Conservation (phyloP, 2,329 filamentous ascomycete genomes). For the Claviceps cyperi region DNA sequence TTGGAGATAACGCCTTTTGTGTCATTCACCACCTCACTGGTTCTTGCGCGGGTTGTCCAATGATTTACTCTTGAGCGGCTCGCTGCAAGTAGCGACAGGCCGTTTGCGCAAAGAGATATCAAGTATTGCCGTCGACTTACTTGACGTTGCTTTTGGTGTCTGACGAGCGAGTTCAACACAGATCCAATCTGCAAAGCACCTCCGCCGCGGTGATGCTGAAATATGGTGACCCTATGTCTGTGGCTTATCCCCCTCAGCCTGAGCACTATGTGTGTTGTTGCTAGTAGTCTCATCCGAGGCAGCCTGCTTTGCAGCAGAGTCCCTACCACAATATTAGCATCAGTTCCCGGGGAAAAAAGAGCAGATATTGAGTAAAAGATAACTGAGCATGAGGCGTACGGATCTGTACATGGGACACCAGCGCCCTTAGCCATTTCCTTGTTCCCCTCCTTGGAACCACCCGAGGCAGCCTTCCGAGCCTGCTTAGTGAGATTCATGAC, state of each 20-base stretch:
- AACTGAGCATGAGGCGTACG: slow-evolving; percentile 21
- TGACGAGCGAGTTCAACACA: too few species aligned
- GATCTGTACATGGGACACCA: slow-evolving; percentile 36
- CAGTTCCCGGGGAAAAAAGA: not conserved
- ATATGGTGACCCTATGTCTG: slow-evolving; percentile 16
- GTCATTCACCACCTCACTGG: too few species aligned
- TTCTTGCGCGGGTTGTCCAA: too few species aligned
- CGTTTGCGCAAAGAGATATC: too few species aligned
- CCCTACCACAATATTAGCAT: slow-evolving; percentile 14
- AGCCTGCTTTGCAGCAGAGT: slow-evolving; percentile 32
- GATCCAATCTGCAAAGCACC: too few species aligned
- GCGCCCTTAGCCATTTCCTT: slow-evolving; percentile 51
- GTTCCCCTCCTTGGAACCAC: slow-evolving; percentile 53
- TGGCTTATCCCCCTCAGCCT: slow-evolving; percentile 27
- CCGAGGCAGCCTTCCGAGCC: slow-evolving; percentile 39
- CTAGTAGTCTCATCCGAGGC: slow-evolving; percentile 27
- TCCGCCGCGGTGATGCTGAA: too few species aligned
- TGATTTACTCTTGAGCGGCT: too few species aligned
- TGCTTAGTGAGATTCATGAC: slow-evolving; percentile 39
- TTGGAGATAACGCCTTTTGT: not conserved
- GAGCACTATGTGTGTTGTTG: slow-evolving; percentile 24
- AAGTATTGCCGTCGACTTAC: too few species aligned
- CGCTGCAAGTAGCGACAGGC: too few species aligned
- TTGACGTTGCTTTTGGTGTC: too few species aligned
- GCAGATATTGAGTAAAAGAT: not conserved